These are phyloP conservation scores for Phaeosphaeria sp. DNA, from an alignment of 2,329 filamentous ascomycete genomes.

Conservation along the genomic window DNA sequence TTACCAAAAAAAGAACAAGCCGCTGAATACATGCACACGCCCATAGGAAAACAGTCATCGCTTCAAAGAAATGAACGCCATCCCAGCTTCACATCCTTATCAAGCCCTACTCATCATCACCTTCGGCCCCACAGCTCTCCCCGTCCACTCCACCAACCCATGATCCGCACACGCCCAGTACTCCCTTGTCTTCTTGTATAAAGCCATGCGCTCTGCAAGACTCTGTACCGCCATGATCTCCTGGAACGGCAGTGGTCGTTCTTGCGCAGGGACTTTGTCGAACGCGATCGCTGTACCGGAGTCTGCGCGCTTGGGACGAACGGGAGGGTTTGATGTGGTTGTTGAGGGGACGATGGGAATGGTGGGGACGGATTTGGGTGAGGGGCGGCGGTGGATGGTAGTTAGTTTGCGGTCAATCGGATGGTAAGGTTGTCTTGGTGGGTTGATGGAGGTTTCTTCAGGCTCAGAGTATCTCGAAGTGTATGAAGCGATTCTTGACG, in stretches of 20 bases:
- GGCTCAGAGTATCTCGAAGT: neutral
- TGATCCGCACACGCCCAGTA: conserved; percentile 47
- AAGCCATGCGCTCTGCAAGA: conserved; percentile 35
- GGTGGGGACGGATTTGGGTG: neutral
- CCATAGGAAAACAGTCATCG: neutral
- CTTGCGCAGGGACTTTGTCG: conserved; percentile 17
- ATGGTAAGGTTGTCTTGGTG: neutral
- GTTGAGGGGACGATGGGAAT: neutral
- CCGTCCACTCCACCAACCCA: conserved; percentile 39
- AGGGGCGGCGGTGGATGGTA: neutral
- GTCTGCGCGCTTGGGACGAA: conserved; percentile 33
- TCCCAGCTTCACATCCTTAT: too few relatives aligned
- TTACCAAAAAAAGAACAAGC: neutral
- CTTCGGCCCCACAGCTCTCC: neutral
- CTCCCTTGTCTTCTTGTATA: conserved; percentile 42
- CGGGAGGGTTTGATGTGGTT: conserved; percentile 4
- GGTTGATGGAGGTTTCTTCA: neutral
- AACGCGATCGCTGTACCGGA: conserved; percentile 43
- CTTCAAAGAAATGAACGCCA: too few relatives aligned
- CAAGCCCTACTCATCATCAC: neutral
- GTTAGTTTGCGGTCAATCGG: neutral
- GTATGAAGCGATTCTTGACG: neutral
- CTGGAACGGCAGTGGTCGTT: conserved; percentile 39
- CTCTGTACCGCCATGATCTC: conserved; percentile 36
- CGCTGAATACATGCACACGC: neutral